phyloP scores from a whole-genome alignment of 176 grass and related monocot species.

The Phragmites australis region DNA sequence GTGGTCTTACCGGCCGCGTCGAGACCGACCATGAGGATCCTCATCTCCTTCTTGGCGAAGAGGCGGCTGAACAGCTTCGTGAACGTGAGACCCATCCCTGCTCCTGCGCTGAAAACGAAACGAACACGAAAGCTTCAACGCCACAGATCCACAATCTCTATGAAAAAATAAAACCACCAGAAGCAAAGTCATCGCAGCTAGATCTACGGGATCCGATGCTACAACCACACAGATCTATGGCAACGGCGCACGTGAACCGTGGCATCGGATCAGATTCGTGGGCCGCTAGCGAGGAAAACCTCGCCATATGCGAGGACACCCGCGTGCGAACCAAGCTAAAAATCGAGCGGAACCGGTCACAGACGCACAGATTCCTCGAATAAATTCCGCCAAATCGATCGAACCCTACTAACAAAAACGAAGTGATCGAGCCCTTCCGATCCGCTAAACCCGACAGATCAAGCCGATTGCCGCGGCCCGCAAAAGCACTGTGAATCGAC shows the following conservation, averaged over 20 bases:
- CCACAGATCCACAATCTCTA: background rate
- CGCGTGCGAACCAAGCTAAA: slow-evolving; percentile 34
- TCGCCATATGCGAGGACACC: background rate
- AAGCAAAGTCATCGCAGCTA: background rate
- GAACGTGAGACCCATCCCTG: slow-evolving; percentile 83
- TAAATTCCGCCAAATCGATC: background rate
- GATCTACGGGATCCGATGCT: slow-evolving; percentile 32
- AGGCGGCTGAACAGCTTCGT: slow-evolving; percentile 88
- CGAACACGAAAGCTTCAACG: background rate
- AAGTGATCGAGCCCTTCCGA: background rate
- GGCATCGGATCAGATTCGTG: slow-evolving; percentile 1
- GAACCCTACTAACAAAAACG: background rate
- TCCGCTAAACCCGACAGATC: background rate
- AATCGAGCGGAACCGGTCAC: slow-evolving; percentile 12
- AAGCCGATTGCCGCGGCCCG: background rate
- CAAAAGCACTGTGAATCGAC: background rate
- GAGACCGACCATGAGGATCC: slow-evolving; percentile 89
- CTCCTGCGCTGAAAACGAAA: slow-evolving; percentile 38
- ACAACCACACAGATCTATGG: slow-evolving; percentile 24
- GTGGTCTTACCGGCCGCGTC: slow-evolving; percentile 91
- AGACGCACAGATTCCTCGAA: slow-evolving; percentile 17
- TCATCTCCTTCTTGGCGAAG: slow-evolving; percentile 93
- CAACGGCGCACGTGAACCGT: background rate
- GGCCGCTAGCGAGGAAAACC: background rate
- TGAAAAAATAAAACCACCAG: background rate